These are phyloP conservation scores for Phytophthora lateralis DNA, from an alignment of 352 stramenopile genomes.

Conservation along the genomic window DNA sequence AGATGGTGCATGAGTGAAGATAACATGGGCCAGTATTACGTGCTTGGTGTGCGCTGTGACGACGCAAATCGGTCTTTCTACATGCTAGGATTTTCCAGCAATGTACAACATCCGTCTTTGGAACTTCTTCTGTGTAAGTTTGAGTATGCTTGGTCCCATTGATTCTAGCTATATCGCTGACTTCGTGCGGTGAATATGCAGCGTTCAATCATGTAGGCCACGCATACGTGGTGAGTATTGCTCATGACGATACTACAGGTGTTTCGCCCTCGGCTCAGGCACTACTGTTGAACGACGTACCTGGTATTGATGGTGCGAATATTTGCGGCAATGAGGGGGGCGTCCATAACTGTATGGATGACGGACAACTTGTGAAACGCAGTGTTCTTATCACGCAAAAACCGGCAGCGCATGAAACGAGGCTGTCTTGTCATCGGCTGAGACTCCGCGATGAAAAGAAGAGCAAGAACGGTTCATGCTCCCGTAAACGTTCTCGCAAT, in stretches of 20 bases:
- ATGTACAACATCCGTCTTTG: conserved; percentile 34
- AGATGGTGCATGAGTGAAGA: conserved; percentile 35
- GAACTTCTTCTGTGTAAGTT: conserved; percentile 52
- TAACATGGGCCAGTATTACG: conserved; percentile 24
- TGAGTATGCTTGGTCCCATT: neutral
- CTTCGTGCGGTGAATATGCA: conserved; percentile 13
- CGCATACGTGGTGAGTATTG: conserved; percentile 42
- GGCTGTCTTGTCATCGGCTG: conserved; percentile 47
- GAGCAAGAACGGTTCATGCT: conserved; percentile 17
- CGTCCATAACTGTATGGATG: conserved; percentile 5
- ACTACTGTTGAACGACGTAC: conserved; percentile 51
- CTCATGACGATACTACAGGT: neutral
- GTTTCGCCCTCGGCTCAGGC: conserved; percentile 29
- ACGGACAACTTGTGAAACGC: conserved; percentile 45
- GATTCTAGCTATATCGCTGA: neutral
- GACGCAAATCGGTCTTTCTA: conserved; percentile 56
- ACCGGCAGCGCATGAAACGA: conserved; percentile 15
- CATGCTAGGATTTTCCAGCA: conserved; percentile 51
- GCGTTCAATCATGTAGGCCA: conserved; percentile 58
- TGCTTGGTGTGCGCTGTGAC: conserved; percentile 50
- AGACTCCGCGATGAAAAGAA: conserved; percentile 38
- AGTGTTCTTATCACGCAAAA: conserved; percentile 57
- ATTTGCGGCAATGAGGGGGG: neutral
- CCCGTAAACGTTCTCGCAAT: conserved; percentile 42
- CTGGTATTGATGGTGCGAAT: conserved; percentile 9